Base-by-base conservation (phyloP, 1,284 basidiomycete genomes). In the Tremellales sp. region DNA sequence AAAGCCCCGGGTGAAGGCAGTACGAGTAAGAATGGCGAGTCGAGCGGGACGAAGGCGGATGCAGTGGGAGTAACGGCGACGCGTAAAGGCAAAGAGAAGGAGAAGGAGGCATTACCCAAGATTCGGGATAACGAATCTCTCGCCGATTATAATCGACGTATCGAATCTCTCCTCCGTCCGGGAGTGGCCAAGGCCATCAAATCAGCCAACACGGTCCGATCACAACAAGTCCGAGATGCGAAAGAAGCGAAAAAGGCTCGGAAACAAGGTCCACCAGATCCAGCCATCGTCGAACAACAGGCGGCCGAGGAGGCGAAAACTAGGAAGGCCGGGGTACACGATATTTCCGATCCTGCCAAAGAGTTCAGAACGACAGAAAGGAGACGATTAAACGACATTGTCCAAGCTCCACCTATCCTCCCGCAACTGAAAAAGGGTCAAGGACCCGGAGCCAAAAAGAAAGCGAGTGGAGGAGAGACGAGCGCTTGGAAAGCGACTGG, bases 131-230 rank as follows among this genome's bases (percentile, higher is more conserved):
- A 64, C 35, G 64, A 66, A 54, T 53, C 58, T 2, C 47, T 75
- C 27, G 68, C 64, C 15, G 70, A 70, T 35, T 75, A 67, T 48
- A 75, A 75, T 54, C 63, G 70, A 8, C 63, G 73, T 24, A 51
- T 75, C 7, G 73, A 75, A 52, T 46, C 60, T 2, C 43, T 65
- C 3, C 45, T 75, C 24, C 57, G 73, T 12, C 62, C 63, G 3
- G 65, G 63, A 7, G 70, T 75, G 15, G 58, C 51, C 19, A 49
- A 60, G 40, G 71, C 73, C 12, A 73, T 75, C 51, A 70, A 72
- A 52, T 52, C 56, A 19, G 73, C 71, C 0, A 64, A 59, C 35
- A 49, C 55, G 22, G 49, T 55, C 36, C 51, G 52, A 40, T 62
- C 62, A 17, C 54, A 55, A 13, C 54, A 63, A 50, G 51, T 51